phyloP scores from a whole-genome alignment of 2,329 filamentous ascomycete genomes.

The Claviceps sorghi region DNA sequence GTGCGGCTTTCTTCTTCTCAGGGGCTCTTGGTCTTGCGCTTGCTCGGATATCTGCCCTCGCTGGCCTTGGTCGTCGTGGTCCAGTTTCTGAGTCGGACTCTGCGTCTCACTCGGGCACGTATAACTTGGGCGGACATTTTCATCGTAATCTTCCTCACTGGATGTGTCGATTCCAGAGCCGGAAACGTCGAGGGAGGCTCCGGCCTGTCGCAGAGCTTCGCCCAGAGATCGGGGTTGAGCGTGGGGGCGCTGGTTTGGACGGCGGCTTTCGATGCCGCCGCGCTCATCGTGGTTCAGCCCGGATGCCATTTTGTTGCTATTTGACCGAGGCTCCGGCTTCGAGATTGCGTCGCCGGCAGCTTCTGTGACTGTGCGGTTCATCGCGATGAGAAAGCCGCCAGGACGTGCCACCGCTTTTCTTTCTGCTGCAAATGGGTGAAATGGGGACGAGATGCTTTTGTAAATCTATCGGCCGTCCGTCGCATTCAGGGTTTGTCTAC shows the following conservation, averaged over 20 bases:
- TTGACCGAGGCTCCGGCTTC: not conserved
- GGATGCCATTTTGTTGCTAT: not conserved
- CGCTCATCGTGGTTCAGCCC: not conserved
- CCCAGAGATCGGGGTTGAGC: constrained; percentile 13
- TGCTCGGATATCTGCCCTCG: not conserved
- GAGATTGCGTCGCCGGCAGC: not conserved
- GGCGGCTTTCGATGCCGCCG: not conserved
- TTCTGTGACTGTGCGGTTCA: not conserved
- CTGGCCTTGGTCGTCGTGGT: not conserved
- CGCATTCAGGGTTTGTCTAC: too few relatives aligned
- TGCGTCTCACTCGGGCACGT: constrained; percentile 5
- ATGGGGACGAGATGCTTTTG: not conserved
- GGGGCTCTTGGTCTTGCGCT: not conserved
- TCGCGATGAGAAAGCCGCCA: not conserved
- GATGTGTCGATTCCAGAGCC: constrained; percentile 23
- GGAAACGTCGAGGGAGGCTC: constrained; percentile 10
- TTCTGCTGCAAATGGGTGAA: not conserved
- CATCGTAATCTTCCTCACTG: constrained; percentile 33
- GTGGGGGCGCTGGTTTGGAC: not conserved
- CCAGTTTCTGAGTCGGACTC: not conserved
- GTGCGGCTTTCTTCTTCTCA: not conserved
- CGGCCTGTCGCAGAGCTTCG: constrained; percentile 14
- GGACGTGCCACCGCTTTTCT: not conserved
- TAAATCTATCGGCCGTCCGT: not conserved
- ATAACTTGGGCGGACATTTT: constrained; percentile 17